These are phyloP conservation scores for Choiromyces venosus DNA, from an alignment of 495 filamentous ascomycete genomes.

Conservation along the genomic window DNA sequence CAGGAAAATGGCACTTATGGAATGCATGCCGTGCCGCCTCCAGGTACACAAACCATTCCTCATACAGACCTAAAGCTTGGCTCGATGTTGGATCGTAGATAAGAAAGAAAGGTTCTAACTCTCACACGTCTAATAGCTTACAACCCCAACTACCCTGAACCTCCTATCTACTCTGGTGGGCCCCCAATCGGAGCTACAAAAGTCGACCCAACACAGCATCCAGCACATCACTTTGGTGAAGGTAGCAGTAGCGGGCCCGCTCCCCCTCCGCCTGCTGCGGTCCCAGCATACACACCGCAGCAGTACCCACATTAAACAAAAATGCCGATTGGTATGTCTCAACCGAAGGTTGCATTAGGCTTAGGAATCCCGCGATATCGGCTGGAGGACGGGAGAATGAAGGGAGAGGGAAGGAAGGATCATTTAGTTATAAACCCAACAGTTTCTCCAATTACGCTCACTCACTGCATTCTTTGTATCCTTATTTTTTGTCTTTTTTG, in stretches of 20 bases:
- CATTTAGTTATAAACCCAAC: not conserved
- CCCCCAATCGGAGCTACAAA: slow-evolving; percentile 50
- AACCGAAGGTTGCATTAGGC: not conserved
- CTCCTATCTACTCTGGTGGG: slow-evolving; percentile 33
- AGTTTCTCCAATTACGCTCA: not conserved
- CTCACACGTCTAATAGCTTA: slow-evolving; percentile 39
- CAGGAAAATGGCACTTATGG: slow-evolving; percentile 46
- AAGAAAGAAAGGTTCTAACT: slow-evolving; percentile 3
- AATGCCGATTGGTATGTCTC: not conserved
- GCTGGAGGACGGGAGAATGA: not conserved
- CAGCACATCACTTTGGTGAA: slow-evolving; percentile 27
- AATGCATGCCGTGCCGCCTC: slow-evolving; percentile 56
- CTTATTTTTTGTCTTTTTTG: not conserved
- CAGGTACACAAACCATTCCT: slow-evolving; percentile 44
- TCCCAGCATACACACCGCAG: slow-evolving; percentile 13
- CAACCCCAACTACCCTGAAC: slow-evolving; percentile 40
- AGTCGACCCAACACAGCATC: slow-evolving; percentile 52
- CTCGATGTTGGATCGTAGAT: not conserved
- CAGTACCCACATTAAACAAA: not conserved
- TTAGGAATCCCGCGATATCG: not conserved
- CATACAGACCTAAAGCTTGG: slow-evolving; percentile 8
- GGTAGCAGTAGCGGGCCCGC: slow-evolving; percentile 26
- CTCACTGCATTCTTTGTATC: not conserved
- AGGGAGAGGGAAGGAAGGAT: not conserved
- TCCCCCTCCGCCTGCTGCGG: slow-evolving; percentile 21